Percentiles rank a stretch among this genome's conserved stretches.
These are phyloP conservation scores for Colletotrichum orbiculare DNA, from an alignment of 2,329 filamentous ascomycete species.

Conservation along the genomic window DNA sequence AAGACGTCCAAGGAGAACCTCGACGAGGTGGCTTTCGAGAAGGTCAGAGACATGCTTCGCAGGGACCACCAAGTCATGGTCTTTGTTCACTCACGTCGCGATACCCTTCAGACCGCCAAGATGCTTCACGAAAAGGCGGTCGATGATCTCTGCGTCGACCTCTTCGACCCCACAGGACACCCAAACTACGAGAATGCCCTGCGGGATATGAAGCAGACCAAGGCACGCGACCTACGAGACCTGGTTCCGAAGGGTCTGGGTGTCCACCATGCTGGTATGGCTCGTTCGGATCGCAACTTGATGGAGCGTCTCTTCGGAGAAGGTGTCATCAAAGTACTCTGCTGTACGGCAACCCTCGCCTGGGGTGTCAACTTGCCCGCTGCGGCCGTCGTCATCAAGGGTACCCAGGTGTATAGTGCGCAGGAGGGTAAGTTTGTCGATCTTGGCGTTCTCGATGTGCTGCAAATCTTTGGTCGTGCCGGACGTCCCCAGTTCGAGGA, in stretches of 20 bases:
- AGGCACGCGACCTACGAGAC: constrained; percentile 88
- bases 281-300: constrained; percentile 92
- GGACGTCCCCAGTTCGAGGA: constrained; percentile 98
- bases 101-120: constrained; percentile 89
- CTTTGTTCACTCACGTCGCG: constrained; percentile 96
- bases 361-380: constrained; percentile 99
- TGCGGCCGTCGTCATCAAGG: constrained; percentile 97
- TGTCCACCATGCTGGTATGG: constrained; percentile 97
- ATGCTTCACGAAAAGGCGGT: constrained; percentile 87
- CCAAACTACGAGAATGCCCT: constrained; percentile 83
- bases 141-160: constrained; percentile 80
- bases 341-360: constrained; percentile 96
- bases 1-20: constrained; percentile 89
- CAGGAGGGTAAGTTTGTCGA: constrained; percentile 98
- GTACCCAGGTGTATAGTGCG: constrained; percentile 95
- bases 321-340: constrained; percentile 95
- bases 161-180: constrained; percentile 85
- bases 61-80: constrained; percentile 98
- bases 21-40: constrained; percentile 89
- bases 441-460: constrained; percentile 92
- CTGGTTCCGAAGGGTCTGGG: constrained; percentile 91
- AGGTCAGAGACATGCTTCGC: constrained; percentile 92
- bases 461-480: constrained; percentile 98
- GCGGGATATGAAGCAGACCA: constrained; percentile 86
- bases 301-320: constrained; percentile 92